Percentiles rank a stretch among this genome's conserved stretches.
Conservation (phyloP, 306 rosid genomes). For the Cucurbita pepo region DNA sequence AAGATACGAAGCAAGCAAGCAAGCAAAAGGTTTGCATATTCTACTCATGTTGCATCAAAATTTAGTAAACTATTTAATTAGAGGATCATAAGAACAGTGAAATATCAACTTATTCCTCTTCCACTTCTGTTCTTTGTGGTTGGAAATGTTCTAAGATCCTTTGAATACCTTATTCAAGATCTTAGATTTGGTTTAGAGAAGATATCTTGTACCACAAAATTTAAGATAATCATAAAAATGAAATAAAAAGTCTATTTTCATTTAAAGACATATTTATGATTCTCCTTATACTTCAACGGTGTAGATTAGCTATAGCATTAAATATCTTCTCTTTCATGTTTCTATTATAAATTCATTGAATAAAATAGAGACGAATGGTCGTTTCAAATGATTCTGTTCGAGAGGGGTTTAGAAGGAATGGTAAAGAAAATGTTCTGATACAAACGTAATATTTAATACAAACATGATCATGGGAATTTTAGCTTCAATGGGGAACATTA, state of each 20-base stretch:
- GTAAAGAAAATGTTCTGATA: not conserved
- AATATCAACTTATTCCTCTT: not conserved
- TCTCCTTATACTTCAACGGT: not conserved
- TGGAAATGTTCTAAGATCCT: not conserved
- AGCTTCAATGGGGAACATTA: not conserved
- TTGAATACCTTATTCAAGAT: not conserved
- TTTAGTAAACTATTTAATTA: not conserved
- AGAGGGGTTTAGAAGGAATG: not conserved
- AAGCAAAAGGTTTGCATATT: not conserved
- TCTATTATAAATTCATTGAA: no score
- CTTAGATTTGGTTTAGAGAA: not conserved
- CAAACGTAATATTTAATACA: not conserved
- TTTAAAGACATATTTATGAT: not conserved
- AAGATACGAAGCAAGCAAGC: not conserved
- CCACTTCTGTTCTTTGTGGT: not conserved
- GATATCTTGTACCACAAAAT: not conserved
- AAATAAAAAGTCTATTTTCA: not conserved
- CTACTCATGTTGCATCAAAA: not conserved
- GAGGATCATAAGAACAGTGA: not conserved
- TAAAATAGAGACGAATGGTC: no score
- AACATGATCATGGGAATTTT: conserved; percentile 1
- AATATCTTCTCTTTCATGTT: no score
- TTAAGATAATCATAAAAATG: not conserved
- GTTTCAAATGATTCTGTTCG: no score
- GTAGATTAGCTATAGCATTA: not conserved